A percentile compares a stretch with the other conserved stretches of the same genome.
These are phyloP conservation scores for Mucor saturninus DNA, from an alignment of 371 early-diverging fungal genomes.

Conservation along the genomic window DNA sequence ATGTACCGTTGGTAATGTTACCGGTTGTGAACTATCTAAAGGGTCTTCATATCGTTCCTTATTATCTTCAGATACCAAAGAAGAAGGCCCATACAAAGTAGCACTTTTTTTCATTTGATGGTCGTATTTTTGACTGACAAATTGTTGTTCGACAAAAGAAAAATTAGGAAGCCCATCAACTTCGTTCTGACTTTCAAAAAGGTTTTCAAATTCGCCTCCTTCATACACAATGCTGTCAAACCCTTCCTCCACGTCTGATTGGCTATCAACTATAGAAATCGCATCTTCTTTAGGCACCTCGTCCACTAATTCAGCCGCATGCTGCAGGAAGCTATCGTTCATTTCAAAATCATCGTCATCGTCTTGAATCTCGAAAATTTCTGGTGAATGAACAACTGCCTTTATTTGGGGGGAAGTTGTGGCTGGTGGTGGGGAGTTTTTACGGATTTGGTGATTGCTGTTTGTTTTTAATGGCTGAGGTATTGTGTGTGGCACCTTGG, in stretches of 20 bases:
- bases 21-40: background rate
- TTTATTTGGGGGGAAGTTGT: background rate
- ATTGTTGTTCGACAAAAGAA: background rate
- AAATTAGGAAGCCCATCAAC: background rate
- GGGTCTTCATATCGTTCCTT: background rate
- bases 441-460: background rate
- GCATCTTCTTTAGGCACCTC: background rate
- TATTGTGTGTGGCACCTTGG: background rate
- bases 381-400: background rate
- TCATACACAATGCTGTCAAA: background rate
- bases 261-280: background rate
- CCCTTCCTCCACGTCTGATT: background rate
- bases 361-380: slow-evolving; percentile 3
- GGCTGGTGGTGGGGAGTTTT: background rate
- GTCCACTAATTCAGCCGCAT: background rate
- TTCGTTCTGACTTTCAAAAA: background rate
- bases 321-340: background rate
- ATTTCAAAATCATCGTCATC: slow-evolving; percentile 1
- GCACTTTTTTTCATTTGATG: background rate
- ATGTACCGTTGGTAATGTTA: no score
- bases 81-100: background rate
- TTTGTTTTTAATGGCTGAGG: background rate
- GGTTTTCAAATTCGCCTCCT: background rate
- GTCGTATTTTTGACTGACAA: background rate
- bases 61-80: background rate